Evolutionary conservation across 2,329 filamentous ascomycete genomes (phyloP), one percentile per base, ranked within the genome.

Genomic region (Cladosporium sp.): DNA sequence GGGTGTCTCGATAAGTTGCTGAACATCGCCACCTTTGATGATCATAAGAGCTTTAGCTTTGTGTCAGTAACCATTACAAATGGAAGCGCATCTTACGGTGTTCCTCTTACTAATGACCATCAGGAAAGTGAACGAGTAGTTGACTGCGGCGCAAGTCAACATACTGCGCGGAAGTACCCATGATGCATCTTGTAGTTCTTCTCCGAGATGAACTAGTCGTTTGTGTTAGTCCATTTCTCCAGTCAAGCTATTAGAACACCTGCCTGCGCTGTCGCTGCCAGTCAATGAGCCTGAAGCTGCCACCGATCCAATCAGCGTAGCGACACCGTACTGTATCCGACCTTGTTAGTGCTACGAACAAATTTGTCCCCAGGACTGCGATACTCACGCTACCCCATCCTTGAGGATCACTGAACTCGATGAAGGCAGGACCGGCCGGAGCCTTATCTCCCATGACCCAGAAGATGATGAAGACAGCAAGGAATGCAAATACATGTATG

Each of bases 321-420:
- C 67, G 0, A 68, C 59, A 2, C 67, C 68, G 12, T 64, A 41
- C 14, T 47, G 47, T 21, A 30, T 10, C 7, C 21, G 7, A 4
- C 8, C 14, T n/a, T 18, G 21, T 52, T 12, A 52, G 49, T 15
- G 8, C 4, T 10, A 14, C 8, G 11, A 11, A 34, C 4, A 32
- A 21, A 24, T 34, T 14, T 28, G 3, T 38, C 14, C 14, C 12
- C 36, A 4, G 14, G 14, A 14, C 5, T 21, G 28, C 14, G 15
- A 57, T 49, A 44, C 58, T 30, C 11, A 59, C 36, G 24, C 55
- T 44, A 14, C 73, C 76, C 80, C 80, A 82, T 5, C 77, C 77
- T 24, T 79, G 80, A 24, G 72, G 74, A 58, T 62, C 30, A 49
- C 67, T 73, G 68, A 82, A 80, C 18, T 77, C 67, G 2, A 71